phyloP scores from a whole-genome alignment of 257 asterid genomes.

The Knoxia roxburghii region DNA sequence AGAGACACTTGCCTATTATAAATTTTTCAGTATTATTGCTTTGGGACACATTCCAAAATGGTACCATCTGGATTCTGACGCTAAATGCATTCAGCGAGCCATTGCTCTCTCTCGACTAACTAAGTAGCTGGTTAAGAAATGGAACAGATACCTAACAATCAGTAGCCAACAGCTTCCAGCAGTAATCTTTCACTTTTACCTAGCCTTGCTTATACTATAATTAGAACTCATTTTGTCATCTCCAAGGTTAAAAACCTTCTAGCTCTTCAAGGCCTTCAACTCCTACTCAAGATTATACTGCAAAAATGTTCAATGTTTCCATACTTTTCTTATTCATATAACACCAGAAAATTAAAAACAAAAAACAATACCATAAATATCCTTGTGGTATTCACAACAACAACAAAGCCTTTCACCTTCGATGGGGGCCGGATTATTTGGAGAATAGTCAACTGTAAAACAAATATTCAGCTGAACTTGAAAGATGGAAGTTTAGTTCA shows the following conservation, averaged over 20 bases:
- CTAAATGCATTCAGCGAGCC: neutral
- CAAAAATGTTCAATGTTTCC: neutral
- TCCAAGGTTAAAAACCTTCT: neutral
- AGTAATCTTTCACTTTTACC: no score
- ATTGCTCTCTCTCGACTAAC: neutral
- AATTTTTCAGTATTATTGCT: neutral
- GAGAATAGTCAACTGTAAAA: no score
- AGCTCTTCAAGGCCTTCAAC: neutral
- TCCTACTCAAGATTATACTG: neutral
- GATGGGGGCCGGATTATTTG: no score
- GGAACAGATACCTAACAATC: neutral
- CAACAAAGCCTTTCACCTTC: no score
- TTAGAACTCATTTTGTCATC: neutral
- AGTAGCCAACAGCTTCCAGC: neutral
- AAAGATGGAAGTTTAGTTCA: neutral
- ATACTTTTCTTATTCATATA: neutral
- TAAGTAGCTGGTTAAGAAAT: neutral
- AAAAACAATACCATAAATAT: neutral
- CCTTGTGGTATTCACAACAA: neutral
- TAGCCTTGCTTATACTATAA: neutral
- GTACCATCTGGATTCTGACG: neutral
- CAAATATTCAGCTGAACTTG: neutral
- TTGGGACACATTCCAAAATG: neutral
- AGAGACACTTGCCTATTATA: neutral
- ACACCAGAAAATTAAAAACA: neutral